These are phyloP conservation scores for Xylaria acuta DNA, from an alignment of 495 filamentous ascomycete genomes.

Conservation along the genomic window DNA sequence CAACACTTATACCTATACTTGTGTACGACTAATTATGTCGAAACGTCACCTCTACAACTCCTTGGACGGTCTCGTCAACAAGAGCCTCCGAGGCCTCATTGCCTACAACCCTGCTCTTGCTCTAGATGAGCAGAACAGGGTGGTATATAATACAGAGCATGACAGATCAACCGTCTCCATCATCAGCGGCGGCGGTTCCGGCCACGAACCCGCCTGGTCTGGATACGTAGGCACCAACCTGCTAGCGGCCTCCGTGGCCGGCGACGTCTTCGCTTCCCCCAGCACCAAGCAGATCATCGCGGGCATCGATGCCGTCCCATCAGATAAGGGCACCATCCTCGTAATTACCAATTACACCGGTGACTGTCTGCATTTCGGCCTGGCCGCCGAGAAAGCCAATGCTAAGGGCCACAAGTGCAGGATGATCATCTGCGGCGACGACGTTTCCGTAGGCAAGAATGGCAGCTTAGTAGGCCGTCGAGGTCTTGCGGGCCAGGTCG, in stretches of 20 bases:
- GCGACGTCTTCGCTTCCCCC: conserved; percentile 68
- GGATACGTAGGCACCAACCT: conserved; percentile 68
- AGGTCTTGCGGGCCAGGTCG: conserved; percentile 62
- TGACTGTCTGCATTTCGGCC: conserved; percentile 68
- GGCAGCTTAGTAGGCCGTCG: conserved; percentile 62
- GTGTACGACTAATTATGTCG: conserved; percentile 46
- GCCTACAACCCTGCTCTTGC: conserved; percentile 62
- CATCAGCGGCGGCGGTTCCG: conserved; percentile 66
- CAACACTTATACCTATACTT: background rate
- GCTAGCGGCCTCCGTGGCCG: conserved; percentile 63
- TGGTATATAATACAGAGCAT: conserved; percentile 62
- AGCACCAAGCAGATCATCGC: conserved; percentile 68
- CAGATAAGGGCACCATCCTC: conserved; percentile 63
- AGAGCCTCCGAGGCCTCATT: conserved; percentile 60
- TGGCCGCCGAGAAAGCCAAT: conserved; percentile 66
- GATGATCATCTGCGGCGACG: conserved; percentile 66
- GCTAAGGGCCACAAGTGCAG: conserved; percentile 59
- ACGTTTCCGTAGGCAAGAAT: conserved; percentile 65
- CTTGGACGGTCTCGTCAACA: conserved; percentile 59
- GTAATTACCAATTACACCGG: conserved; percentile 72
- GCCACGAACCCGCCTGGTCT: conserved; percentile 69
- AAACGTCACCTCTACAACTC: conserved; percentile 54
- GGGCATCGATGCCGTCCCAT: conserved; percentile 61
- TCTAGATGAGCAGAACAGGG: conserved; percentile 62
- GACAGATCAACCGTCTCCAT: conserved; percentile 59